Conservation (phyloP, 192 early-diverging fungal species). For the Chytriomyces hyalinus region DNA sequence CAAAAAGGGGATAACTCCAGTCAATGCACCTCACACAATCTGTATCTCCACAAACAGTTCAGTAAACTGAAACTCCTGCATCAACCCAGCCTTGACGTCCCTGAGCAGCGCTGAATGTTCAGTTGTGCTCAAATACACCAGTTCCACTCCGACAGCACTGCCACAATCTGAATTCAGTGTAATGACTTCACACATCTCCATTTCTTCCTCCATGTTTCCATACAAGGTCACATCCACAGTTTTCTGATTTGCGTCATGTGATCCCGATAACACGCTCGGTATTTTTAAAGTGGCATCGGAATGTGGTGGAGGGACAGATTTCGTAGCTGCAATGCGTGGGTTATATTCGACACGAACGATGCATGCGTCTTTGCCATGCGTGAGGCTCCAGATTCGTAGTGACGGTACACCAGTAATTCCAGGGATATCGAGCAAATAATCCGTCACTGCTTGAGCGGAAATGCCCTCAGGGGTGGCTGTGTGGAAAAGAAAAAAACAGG, state of each 20-base stretch:
- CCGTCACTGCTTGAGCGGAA: not conserved
- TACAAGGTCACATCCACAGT: not conserved
- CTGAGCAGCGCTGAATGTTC: not conserved
- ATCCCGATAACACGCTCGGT: not conserved
- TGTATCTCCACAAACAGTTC: conserved; percentile 20
- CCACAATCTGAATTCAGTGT: not conserved
- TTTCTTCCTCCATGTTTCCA: not conserved
- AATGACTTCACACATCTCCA: not conserved
- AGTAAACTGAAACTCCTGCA: conserved; percentile 3
- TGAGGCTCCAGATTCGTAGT: conserved; percentile 62
- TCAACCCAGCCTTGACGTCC: not conserved
- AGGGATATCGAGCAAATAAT: conserved; percentile 40
- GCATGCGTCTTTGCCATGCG: conserved; percentile 32
- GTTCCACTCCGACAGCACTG: not conserved
- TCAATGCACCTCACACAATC: not conserved
- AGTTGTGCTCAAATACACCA: not conserved
- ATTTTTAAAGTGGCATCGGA: not conserved
- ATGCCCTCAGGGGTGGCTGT: not conserved
- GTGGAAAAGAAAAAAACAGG: not conserved
- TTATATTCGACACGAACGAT: not conserved
- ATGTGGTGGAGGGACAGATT: not conserved
- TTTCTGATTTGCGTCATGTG: not conserved
- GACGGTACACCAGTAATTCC: conserved; percentile 57
- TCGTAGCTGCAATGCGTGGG: no score
- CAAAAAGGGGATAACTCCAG: no score